phyloP scores from a whole-genome alignment of 768 basidiomycete species.

The Podaxis mareebaensis region DNA sequence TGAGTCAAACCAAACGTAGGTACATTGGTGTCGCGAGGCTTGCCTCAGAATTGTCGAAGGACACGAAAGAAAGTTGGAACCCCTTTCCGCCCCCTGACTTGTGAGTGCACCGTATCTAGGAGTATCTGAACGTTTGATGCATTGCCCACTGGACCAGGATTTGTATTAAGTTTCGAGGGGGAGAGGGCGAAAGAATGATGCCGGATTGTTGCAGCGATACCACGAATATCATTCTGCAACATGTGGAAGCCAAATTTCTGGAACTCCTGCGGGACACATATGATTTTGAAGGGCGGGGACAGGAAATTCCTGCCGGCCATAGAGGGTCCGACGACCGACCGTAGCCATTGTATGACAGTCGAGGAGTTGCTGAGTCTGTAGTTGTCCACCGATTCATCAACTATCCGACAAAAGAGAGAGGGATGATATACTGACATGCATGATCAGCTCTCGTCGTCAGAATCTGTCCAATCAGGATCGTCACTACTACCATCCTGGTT shows the following conservation, averaged over 20 bases:
- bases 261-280: neutral
- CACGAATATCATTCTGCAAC: neutral
- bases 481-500: neutral
- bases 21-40: neutral
- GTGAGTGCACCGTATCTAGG: neutral
- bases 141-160: neutral
- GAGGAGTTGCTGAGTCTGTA: neutral
- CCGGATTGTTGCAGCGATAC: neutral
- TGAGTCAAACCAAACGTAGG: neutral
- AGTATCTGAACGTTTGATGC: neutral
- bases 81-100: neutral
- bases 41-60: neutral
- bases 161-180: neutral
- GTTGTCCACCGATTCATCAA: neutral
- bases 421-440: neutral
- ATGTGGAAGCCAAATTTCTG: neutral
- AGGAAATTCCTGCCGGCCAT: neutral
- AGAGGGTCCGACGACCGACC: neutral
- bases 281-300: neutral
- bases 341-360: neutral
- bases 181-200: neutral
- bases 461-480: neutral
- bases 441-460: neutral
- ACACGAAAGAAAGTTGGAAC: neutral
- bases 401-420: neutral